Conservation (phyloP, 179 eudicot genomes). For the Gypsophila paniculata region DNA sequence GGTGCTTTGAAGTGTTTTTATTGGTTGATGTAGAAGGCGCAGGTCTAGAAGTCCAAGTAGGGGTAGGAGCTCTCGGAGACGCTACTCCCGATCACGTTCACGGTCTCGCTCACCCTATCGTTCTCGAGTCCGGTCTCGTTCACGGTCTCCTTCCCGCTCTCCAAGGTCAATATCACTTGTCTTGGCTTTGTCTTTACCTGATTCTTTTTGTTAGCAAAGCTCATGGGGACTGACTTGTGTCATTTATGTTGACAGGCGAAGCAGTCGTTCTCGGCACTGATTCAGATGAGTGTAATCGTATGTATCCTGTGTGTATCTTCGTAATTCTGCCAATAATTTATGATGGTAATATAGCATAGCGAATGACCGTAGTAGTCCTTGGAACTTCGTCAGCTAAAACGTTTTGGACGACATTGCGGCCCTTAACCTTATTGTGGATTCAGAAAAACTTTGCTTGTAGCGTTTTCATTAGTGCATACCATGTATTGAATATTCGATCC, state of each 20-base stretch:
- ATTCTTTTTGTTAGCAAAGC: not conserved
- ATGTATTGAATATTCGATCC: too few relatives aligned
- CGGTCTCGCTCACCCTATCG: constrained; percentile 43
- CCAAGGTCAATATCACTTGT: constrained; percentile 45
- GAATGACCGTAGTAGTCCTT: not conserved
- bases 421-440: not conserved
- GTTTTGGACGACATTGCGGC: not conserved
- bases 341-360: not conserved
- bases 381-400: constrained; percentile 1
- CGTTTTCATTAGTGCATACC: not conserved
- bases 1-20: not conserved
- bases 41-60: constrained; percentile 78
- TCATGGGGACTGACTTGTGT: constrained; percentile 1
- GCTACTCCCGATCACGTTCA: constrained; percentile 50
- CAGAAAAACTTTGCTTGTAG: not conserved
- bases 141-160: constrained; percentile 48
- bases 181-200: not conserved
- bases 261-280: constrained; percentile 65
- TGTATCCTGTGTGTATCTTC: constrained; percentile 9
- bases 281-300: not conserved
- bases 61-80: constrained; percentile 61
- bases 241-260: constrained; percentile 40
- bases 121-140: constrained; percentile 34
- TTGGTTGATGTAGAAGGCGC: constrained; percentile 49
- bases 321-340: constrained; percentile 7